Evolutionary conservation across 2,329 filamentous ascomycete genomes (phyloP).

Genomic region (Botrytis galanthina): DNA sequence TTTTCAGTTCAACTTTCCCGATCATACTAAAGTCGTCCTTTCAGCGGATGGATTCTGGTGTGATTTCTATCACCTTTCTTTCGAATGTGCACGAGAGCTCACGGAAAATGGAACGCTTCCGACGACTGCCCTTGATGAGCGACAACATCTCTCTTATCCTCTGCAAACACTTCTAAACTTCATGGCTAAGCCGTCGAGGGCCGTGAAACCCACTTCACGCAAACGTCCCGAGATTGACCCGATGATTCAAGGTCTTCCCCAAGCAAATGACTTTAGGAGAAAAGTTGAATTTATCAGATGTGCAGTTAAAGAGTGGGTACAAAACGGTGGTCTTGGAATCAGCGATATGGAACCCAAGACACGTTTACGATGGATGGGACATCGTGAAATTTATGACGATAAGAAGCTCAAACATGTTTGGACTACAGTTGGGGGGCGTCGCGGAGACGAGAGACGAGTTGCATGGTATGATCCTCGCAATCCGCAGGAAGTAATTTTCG

Average conservation of each 20-base stretch:
- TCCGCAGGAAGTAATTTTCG: conserved; percentile 34
- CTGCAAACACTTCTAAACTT: conserved; percentile 73
- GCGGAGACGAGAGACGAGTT: conserved; percentile 50
- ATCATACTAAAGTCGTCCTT: conserved; percentile 81
- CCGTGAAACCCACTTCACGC: conserved; percentile 49
- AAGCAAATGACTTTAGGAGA: conserved; percentile 68
- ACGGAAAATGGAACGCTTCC: conserved; percentile 64
- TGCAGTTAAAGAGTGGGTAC: conserved; percentile 69
- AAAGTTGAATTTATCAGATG: conserved; percentile 72
- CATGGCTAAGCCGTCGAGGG: conserved; percentile 46
- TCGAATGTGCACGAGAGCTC: conserved; percentile 67
- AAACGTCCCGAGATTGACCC: conserved; percentile 60
- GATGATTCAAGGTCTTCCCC: conserved; percentile 61
- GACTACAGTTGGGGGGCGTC: conserved; percentile 64
- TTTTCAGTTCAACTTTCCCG: conserved; percentile 83
- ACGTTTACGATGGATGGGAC: conserved; percentile 58
- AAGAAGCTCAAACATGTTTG: conserved; percentile 63
- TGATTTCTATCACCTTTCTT: conserved; percentile 73
- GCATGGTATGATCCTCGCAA: conserved; percentile 39
- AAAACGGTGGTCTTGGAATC: conserved; percentile 67
- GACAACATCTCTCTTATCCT: conserved; percentile 69
- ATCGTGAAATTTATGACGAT: conserved; percentile 53
- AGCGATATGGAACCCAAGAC: conserved; percentile 53
- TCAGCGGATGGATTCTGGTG: conserved; percentile 72
- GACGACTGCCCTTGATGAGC: conserved; percentile 66